Evolutionary conservation across 805 yeast genomes (phyloP).

Genomic region (Saccharomycopsis fermentans): DNA sequence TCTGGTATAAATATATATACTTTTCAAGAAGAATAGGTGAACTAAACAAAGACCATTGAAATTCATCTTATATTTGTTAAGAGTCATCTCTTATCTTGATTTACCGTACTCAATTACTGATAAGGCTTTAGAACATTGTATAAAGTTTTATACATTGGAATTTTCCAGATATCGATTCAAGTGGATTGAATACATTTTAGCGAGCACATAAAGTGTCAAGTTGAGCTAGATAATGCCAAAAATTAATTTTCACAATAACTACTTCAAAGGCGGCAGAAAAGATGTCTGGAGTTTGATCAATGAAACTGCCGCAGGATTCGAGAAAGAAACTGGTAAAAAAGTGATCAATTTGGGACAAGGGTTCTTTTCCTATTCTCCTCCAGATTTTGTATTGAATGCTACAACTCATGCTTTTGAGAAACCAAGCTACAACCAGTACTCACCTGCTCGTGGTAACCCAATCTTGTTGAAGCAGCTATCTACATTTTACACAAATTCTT

Average conservation of each 20-base stretch:
- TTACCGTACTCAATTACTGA: too few relatives aligned
- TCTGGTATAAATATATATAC: too few relatives aligned
- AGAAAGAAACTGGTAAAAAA: slow-evolving; percentile 53
- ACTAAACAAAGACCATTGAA: too few relatives aligned
- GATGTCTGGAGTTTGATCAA: slow-evolving; percentile 95
- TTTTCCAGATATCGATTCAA: too few relatives aligned
- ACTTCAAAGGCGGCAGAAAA: slow-evolving; percentile 62
- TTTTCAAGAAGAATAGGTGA: too few relatives aligned
- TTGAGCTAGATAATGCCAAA: neutral
- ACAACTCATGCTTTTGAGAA: slow-evolving; percentile 64
- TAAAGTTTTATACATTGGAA: too few relatives aligned
- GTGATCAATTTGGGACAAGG: slow-evolving; percentile 93
- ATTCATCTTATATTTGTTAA: too few relatives aligned
- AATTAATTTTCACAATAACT: slow-evolving; percentile 41
- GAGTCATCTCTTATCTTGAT: too few relatives aligned
- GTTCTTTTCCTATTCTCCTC: slow-evolving; percentile 92
- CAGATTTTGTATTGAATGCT: slow-evolving; percentile 80
- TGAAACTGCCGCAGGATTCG: slow-evolving; percentile 65
- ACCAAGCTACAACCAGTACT: slow-evolving; percentile 81
- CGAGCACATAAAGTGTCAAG: neutral
- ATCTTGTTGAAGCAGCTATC: slow-evolving; percentile 61
- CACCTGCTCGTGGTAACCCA: slow-evolving; percentile 84
- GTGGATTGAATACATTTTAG: neutral
- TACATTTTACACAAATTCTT: slow-evolving; percentile 58
- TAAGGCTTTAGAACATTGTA: too few relatives aligned